Evolutionary conservation across 345 rosid genomes (phyloP), one percentile per base, ranked within the genome.

Genomic region (Acer negundo): DNA sequence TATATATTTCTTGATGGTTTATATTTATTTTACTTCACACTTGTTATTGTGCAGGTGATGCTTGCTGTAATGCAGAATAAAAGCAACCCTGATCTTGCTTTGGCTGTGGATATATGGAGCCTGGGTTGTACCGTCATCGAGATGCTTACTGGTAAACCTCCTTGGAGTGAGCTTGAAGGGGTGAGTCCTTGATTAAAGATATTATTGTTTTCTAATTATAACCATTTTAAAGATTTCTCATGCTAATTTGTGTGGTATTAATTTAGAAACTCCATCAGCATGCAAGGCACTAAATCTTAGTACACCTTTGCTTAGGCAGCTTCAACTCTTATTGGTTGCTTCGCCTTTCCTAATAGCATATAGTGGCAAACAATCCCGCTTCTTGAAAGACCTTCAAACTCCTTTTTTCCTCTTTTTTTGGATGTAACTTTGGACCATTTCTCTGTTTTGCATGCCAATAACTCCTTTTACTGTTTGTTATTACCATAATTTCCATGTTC

Each of bases 31-130:
- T 55, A 63, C 38, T 74, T 67, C 59, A 51, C 35, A 64, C 70
- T 53, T 31, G 40, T 61, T 53, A 23, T 51, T 77, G 35, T 83
- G 71, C 88, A 91, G 96, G 77, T 91, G 74, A 86, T 91, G 80
- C 81, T 65, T 40, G 87, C 91, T 40, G 82, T 78, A 26, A 84
- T 91, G 75, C 75, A 62, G 59, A 81, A 84, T 44, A 85, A 88
- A 80, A 75, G 79, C n/a, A 77, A 69, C 62, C 85, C 92, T 49
- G 79, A 88, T 76, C 86, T 83, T 83, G 96, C 96, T 75, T 81
- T 87, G 77, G 96, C 91, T 47, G 91, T 90, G 79, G 96, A 91
- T 78, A 88, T 90, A 47, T 91, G 96, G 96, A 88, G 93, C 70
- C 76, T 91, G 83, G 96, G 93, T 53, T 91, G 96, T 75, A 88